Evolutionary conservation across 1,284 basidiomycete genomes (phyloP).

Genomic region (Papiliotrema terrestris): DNA sequence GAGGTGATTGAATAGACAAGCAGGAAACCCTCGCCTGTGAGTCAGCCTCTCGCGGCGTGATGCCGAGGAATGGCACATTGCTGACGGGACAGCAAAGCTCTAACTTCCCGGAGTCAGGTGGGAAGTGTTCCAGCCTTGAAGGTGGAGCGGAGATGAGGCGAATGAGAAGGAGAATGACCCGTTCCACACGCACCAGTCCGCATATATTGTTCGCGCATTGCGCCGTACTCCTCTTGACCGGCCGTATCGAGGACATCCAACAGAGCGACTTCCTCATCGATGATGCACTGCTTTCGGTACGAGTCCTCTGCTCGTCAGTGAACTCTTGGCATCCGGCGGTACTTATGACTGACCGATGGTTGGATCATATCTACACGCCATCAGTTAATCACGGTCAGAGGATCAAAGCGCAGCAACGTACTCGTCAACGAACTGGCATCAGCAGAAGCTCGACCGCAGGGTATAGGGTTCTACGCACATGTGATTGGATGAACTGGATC

Average conservation of each 20-base stretch:
- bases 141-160: no score
- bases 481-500: conserved; percentile 89
- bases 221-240: conserved; percentile 96
- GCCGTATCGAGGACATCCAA: conserved; percentile 98
- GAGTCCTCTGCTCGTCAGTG: conserved; percentile 61
- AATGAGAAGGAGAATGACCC: no score
- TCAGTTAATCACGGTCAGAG: conserved; percentile 2
- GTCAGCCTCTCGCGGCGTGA: no score
- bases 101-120: no score
- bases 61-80: no score
- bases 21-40: conserved; percentile 95
- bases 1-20: conserved; percentile 99
- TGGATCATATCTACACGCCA: conserved; percentile 67
- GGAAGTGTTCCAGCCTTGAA: no score
- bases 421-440: conserved; percentile 86
- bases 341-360: conserved; percentile 73
- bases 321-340: no score
- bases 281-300: conserved; percentile 92
- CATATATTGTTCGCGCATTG: conserved; percentile 51
- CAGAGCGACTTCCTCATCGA: conserved; percentile 95
- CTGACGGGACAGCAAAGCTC: no score
- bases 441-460: conserved; percentile 1
- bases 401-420: conserved; percentile 17
- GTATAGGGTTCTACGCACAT: conserved; percentile 29
- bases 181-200: conserved; percentile 57